Percentiles rank a stretch among this genome's conserved stretches.
phyloP scores from a whole-genome alignment of 768 basidiomycete species.

The Amanita pseudoporphyria region DNA sequence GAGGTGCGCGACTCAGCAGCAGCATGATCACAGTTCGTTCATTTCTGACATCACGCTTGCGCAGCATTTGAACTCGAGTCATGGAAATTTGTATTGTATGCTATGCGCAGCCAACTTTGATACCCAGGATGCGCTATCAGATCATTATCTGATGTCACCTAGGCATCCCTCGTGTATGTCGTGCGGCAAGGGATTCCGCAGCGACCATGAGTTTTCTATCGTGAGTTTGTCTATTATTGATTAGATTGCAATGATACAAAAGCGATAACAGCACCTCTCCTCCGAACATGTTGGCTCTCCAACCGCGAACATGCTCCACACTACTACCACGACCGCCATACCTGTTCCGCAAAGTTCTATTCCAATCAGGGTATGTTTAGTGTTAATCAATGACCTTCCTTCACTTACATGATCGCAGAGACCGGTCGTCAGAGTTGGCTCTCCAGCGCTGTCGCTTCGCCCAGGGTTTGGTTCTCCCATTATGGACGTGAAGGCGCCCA shows the following conservation, averaged over 20 bases:
- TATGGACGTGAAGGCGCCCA: conserved; percentile 22
- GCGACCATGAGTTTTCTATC: conserved; percentile 24
- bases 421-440: conserved; percentile 15
- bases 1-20: conserved; percentile 17
- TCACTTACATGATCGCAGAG: conserved; percentile 13
- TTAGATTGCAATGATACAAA: not conserved
- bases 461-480: conserved; percentile 22
- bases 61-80: not conserved
- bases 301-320: not conserved
- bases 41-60: not conserved
- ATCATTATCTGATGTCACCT: conserved; percentile 31
- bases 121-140: conserved; percentile 22
- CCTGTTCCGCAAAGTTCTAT: conserved; percentile 18
- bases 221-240: conserved; percentile 16
- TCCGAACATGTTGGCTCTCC: conserved; percentile 9
- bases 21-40: not conserved
- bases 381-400: not conserved
- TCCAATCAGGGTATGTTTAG: conserved; percentile 14
- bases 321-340: conserved; percentile 14
- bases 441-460: conserved; percentile 21
- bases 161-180: conserved; percentile 35
- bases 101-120: conserved; percentile 32
- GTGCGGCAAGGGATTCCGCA: conserved; percentile 33
- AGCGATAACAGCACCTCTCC: conserved; percentile 12
- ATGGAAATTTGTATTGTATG: conserved; percentile 18